A percentile compares a stretch with the other conserved stretches of the same genome.
phyloP scores from a whole-genome alignment of 2,329 filamentous ascomycete species.

The Neurospora sp. region DNA sequence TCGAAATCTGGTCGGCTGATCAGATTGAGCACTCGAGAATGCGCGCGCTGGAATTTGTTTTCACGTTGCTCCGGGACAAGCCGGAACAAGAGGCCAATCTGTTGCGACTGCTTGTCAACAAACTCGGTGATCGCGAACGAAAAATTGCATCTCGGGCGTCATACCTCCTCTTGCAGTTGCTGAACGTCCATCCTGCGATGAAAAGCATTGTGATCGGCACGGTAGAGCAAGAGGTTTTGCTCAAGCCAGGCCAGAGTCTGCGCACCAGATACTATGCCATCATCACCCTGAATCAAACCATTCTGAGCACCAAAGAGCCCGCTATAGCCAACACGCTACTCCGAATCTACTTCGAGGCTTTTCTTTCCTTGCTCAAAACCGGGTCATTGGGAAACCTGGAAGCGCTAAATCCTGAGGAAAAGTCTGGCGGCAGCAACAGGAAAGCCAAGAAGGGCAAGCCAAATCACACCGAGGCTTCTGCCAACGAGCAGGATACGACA shows the following conservation, averaged over 20 bases:
- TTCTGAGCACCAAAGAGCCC: constrained; percentile 76
- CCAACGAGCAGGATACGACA: constrained; percentile 56
- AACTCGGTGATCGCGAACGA: constrained; percentile 87
- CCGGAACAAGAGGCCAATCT: constrained; percentile 96
- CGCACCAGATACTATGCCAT: constrained; percentile 93
- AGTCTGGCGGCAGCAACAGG: constrained; percentile 20
- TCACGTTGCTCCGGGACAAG: constrained; percentile 84
- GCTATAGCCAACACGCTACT: constrained; percentile 71
- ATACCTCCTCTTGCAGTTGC: constrained; percentile 83
- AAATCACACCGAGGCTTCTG: constrained; percentile 26
- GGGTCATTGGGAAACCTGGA: constrained; percentile 32
- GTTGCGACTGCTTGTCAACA: constrained; percentile 85
- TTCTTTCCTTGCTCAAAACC: constrained; percentile 69
- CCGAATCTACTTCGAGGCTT: constrained; percentile 86
- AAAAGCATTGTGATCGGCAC: constrained; percentile 76
- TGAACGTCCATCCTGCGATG: constrained; percentile 87
- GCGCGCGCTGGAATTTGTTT: constrained; percentile 83
- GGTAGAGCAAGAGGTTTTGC: constrained; percentile 79
- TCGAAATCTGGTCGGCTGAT: constrained; percentile 89
- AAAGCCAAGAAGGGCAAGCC: constrained; percentile 20
- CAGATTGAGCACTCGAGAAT: constrained; percentile 90
- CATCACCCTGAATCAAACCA: constrained; percentile 95
- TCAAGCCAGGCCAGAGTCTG: constrained; percentile 76
- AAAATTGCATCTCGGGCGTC: constrained; percentile 93
- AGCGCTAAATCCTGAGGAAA: constrained; percentile 31